These are phyloP conservation scores for Nidula microcarpa DNA, from an alignment of 768 basidiomycete genomes.

Conservation along the genomic window DNA sequence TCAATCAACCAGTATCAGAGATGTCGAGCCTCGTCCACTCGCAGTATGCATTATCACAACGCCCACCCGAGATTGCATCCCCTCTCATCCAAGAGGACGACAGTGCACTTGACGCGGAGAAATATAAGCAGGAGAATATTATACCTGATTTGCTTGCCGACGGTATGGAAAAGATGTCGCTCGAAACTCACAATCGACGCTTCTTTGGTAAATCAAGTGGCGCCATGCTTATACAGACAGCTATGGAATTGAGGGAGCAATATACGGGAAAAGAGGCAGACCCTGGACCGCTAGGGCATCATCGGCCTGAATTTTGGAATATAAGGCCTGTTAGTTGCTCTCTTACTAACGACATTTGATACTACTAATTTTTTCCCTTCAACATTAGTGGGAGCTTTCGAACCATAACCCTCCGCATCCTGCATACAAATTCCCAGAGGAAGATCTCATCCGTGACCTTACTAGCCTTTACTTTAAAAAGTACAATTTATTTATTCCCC, in stretches of 20 bases:
- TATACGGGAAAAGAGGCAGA: conserved; percentile 31
- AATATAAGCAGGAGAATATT: conserved; percentile 31
- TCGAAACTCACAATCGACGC: conserved; percentile 32
- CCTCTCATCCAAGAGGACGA: conserved; percentile 27
- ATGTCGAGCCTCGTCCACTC: too few species aligned
- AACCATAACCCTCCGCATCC: conserved; percentile 8
- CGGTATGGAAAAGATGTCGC: conserved; percentile 24
- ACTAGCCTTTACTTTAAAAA: conserved; percentile 63
- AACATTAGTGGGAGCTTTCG: conserved; percentile 32
- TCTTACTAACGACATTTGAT: background rate
- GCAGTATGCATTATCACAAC: background rate
- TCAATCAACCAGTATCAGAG: conserved; percentile 3
- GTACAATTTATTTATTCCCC: conserved; percentile 53
- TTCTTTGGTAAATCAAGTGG: conserved; percentile 60
- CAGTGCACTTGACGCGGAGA: conserved; percentile 8
- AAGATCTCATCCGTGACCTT: conserved; percentile 46
- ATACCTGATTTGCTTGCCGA: conserved; percentile 28
- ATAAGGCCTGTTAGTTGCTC: conserved; percentile 25
- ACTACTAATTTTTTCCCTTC: background rate
- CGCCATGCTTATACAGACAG: conserved; percentile 49
- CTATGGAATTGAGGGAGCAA: conserved; percentile 58
- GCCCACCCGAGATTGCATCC: conserved; percentile 21
- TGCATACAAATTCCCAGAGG: conserved; percentile 43
- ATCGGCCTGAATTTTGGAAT: conserved; percentile 35
- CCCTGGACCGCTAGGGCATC: conserved; percentile 7